These are phyloP conservation scores for Leersia perrieri DNA, from an alignment of 176 grass and related monocot species.

Conservation along the genomic window DNA sequence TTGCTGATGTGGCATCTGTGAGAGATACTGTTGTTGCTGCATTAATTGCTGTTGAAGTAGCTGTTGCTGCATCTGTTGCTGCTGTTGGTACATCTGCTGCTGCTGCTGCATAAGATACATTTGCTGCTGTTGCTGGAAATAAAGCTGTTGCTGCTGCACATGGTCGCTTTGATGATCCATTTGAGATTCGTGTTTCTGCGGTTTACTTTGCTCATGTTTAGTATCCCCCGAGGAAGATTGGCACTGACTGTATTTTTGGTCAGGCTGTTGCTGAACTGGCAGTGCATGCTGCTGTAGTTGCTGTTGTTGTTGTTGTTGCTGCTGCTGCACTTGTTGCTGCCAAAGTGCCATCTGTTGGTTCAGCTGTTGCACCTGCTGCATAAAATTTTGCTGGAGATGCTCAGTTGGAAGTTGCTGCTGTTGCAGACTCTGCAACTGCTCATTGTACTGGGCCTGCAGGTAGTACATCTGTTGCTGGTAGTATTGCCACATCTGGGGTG, in stretches of 20 bases:
- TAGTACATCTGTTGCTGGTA: constrained; percentile 85
- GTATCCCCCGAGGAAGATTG: constrained; percentile 32
- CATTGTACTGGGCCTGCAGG: constrained; percentile 73
- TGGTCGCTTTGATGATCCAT: constrained; percentile 41
- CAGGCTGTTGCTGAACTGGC: constrained; percentile 50
- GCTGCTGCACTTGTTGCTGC: constrained; percentile 64
- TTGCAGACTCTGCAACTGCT: constrained; percentile 63
- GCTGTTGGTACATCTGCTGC: constrained; percentile 49
- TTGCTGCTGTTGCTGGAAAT: constrained; percentile 67
- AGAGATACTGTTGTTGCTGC: constrained; percentile 39
- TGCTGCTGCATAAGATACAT: constrained; percentile 71
- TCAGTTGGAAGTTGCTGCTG: constrained; percentile 65
- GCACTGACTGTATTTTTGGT: constrained; percentile 18
- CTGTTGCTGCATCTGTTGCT: constrained; percentile 43
- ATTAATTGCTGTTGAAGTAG: constrained; percentile 27
- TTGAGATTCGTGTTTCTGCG: constrained; percentile 43
- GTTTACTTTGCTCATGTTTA: constrained; percentile 37
- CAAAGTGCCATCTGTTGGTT: constrained; percentile 68
- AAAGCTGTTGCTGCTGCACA: constrained; percentile 72
- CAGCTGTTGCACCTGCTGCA: constrained; percentile 49
- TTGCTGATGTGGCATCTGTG: constrained; percentile 27
- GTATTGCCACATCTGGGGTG: constrained; percentile 83
- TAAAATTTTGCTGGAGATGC: constrained; percentile 55
- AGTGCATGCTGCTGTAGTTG: constrained; percentile 24
- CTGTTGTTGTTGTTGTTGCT: constrained; percentile 41